Base-by-base conservation (phyloP, 2,329 filamentous ascomycete species). In the Dendryphion nanum region DNA sequence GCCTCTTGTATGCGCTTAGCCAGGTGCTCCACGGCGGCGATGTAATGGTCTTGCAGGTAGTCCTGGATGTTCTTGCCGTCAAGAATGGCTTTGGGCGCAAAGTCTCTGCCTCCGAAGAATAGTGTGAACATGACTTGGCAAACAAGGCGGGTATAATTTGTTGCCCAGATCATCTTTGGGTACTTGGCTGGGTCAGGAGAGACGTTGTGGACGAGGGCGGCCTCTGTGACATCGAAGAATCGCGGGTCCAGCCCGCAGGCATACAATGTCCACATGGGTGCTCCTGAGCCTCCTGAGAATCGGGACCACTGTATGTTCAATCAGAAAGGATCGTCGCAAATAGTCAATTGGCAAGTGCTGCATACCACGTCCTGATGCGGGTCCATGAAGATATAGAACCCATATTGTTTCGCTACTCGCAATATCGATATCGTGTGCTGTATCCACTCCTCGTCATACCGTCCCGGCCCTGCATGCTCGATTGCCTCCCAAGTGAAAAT, bases 401-500 rank as follows among this genome's bases (percentile, higher is more conserved):
- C 88, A 72, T 95, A 97, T 24, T 82, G 76, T 62, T 90, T 95
- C 24, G 90, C 90, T 48, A 89, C 74, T 40, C 89, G 79, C 52
- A 98, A 68, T 8, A 95, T 74, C 26, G 87, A 78, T 49, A 98
- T 89, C 1, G 93, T 98, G 63, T 95, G 89, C 50, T 86, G 77
- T 49, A 97, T 90, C 78, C 87, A 98, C 45, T 86, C 83, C 60
- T 98, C 89, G 56, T 98, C 94, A 64, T 97, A 98, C 57, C 80
- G 83, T 1, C 90, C 89, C 0, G 94, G 93, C 0, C 91, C 91
- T 1, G 82, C 83, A 41, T 93, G 86, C 68, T 98, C 93, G 62
- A 98, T 86, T n/a, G 93, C 91, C 68, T 98, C 93, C 93, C 93
- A 98, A 0, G 93, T 97, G 63, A 97, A 98, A 52, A 98, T 75